Conservation (phyloP, 2,329 filamentous ascomycete genomes). For the Tolypocladium endophyticum region DNA sequence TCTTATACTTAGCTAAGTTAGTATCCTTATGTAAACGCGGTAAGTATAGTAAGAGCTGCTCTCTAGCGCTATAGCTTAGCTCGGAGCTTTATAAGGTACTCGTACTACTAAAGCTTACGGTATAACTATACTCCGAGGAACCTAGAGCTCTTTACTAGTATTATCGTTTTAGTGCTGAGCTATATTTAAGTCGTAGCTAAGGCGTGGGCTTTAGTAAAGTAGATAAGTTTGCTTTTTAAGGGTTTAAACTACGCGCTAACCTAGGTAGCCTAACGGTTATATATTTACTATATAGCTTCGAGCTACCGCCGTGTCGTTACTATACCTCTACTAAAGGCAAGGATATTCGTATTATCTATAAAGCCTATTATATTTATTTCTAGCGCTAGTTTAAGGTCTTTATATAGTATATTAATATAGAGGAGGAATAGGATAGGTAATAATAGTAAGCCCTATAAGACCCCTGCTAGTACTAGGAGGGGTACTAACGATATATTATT, state of each 20-base stretch:
- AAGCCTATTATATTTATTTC: not conserved
- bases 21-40: too few species aligned
- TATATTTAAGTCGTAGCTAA: not conserved
- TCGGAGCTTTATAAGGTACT: not conserved
- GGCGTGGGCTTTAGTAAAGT: not conserved
- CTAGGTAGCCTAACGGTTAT: not conserved
- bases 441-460: not conserved
- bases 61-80: not conserved
- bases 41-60: not conserved
- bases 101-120: not conserved
- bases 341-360: not conserved
- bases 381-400: not conserved
- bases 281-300: not conserved
- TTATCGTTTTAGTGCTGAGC: not conserved
- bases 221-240: not conserved
- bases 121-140: not conserved
- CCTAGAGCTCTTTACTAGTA: too few species aligned
- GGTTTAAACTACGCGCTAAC: not conserved
- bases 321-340: not conserved
- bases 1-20: too few species aligned
- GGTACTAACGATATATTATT: not conserved
- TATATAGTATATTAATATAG: not conserved
- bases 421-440: not conserved
- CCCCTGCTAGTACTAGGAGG: not conserved
- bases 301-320: not conserved